phyloP scores from a whole-genome alignment of 176 grass and related monocot species.

The Aegilops umbellulata region DNA sequence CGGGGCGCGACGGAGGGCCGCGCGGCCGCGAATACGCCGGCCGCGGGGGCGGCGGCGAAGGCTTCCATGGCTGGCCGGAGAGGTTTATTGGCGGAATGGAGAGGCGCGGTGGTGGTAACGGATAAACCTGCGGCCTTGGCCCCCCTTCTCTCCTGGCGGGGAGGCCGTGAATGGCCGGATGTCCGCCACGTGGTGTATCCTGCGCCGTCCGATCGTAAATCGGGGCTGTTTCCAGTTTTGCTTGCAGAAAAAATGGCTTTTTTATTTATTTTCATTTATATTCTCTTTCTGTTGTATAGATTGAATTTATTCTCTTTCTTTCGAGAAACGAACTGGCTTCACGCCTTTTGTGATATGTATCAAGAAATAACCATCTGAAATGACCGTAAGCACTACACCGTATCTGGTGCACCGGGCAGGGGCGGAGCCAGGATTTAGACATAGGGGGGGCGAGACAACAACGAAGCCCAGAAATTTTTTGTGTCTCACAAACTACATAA shows the following conservation, averaged over 20 bases:
- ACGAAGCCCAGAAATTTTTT: too few species aligned
- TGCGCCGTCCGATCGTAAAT: not conserved
- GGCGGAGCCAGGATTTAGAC: too few species aligned
- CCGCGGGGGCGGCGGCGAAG: constrained; percentile 35
- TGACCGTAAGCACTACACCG: too few species aligned
- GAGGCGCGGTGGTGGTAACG: not conserved
- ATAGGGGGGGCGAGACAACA: too few species aligned
- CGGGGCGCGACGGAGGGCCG: not conserved
- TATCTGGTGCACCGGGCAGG: too few species aligned
- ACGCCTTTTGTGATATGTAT: too few species aligned
- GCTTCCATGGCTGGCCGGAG: constrained; percentile 48
- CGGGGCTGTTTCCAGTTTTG: not conserved
- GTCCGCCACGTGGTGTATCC: not conserved
- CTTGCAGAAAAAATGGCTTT: not conserved
- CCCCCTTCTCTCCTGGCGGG: not conserved
- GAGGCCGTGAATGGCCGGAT: not conserved
- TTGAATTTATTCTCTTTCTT: not conserved
- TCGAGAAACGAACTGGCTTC: not conserved
- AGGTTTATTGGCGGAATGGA: constrained; percentile 11
- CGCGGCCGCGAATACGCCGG: constrained; percentile 44
- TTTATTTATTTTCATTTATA: not conserved
- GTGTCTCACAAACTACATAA: too few species aligned
- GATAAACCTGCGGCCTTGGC: constrained; percentile 29
- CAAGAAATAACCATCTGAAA: too few species aligned
- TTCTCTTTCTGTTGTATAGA: too few species aligned